Evolutionary conservation across 345 rosid species (phyloP).

Genomic region (Salix udensis): DNA sequence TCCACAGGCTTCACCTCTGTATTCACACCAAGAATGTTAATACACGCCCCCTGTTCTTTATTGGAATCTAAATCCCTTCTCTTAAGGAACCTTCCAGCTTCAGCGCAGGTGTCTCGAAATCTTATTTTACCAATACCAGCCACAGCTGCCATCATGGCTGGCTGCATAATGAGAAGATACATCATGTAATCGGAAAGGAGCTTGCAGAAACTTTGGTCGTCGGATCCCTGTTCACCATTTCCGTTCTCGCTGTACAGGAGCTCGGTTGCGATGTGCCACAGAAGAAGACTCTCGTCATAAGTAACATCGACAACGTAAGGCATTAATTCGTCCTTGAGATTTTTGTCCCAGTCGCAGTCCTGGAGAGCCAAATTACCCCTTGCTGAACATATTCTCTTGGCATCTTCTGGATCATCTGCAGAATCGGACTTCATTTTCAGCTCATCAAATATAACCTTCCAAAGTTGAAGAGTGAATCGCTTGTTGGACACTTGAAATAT

Average conservation of each 20-base stretch:
- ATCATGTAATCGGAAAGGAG: slow-evolving; percentile 55
- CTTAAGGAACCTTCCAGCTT: slow-evolving; percentile 36
- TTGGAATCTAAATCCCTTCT: slow-evolving; percentile 11
- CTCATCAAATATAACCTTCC: slow-evolving; percentile 47
- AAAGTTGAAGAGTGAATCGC: slow-evolving; percentile 42
- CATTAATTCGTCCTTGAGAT: slow-evolving; percentile 20
- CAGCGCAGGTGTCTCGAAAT: slow-evolving; percentile 45
- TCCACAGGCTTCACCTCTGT: slow-evolving; percentile 34
- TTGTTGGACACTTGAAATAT: slow-evolving; percentile 29
- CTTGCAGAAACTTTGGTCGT: slow-evolving; percentile 32
- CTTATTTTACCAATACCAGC: slow-evolving; percentile 50
- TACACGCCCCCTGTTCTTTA: slow-evolving; percentile 16
- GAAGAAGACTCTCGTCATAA: slow-evolving; percentile 24
- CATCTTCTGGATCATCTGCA: slow-evolving; percentile 40
- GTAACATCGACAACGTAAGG: slow-evolving; percentile 19
- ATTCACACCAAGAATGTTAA: slow-evolving; percentile 12
- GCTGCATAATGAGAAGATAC: slow-evolving; percentile 51
- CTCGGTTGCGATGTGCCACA: slow-evolving; percentile 62
- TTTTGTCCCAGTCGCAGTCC: background rate
- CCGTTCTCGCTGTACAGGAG: slow-evolving; percentile 28
- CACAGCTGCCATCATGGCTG: slow-evolving; percentile 44
- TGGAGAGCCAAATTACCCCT: slow-evolving; percentile 56
- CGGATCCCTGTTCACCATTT: too few relatives aligned
- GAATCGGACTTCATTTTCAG: slow-evolving; percentile 32
- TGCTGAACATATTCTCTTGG: slow-evolving; percentile 44